Evolutionary conservation across 352 stramenopile species (phyloP).

Genomic region (Peronospora destructor): DNA sequence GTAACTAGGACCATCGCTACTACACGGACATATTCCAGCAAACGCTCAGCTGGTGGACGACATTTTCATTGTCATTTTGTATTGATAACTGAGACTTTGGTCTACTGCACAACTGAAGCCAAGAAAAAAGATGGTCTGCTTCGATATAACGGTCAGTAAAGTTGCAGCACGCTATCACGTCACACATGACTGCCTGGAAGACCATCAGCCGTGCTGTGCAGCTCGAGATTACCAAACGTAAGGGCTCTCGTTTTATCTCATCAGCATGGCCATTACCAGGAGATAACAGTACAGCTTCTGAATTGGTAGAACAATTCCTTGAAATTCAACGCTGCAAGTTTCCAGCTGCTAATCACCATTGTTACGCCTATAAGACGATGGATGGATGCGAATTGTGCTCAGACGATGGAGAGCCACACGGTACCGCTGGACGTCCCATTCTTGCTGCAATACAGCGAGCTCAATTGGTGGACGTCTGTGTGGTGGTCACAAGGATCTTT

Average conservation of each 20-base stretch:
- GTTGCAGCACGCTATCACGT: conserved; percentile 10
- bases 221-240: conserved; percentile 75
- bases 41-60: no score
- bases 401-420: conserved; percentile 72
- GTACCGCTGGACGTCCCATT: conserved; percentile 64
- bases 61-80: no score
- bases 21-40: no score
- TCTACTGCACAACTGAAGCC: conserved; percentile 1
- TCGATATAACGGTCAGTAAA: conserved; percentile 12
- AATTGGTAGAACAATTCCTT: conserved; percentile 42
- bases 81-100: neutral
- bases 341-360: conserved; percentile 64
- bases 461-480: conserved; percentile 58
- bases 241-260: conserved; percentile 76
- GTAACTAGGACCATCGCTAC: no score
- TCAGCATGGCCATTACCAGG: conserved; percentile 44
- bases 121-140: neutral
- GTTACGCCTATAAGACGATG: conserved; percentile 55
- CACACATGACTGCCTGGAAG: conserved; percentile 23
- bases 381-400: conserved; percentile 54
- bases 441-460: conserved; percentile 48
- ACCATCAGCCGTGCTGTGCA: conserved; percentile 51
- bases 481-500: conserved; percentile 72
- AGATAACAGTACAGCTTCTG: conserved; percentile 21
- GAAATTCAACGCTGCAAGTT: conserved; percentile 37